Evolutionary conservation across 202 grass and related monocot genomes (phyloP), one percentile per base, ranked within the genome.

Genomic region (Zoysia matrella): DNA sequence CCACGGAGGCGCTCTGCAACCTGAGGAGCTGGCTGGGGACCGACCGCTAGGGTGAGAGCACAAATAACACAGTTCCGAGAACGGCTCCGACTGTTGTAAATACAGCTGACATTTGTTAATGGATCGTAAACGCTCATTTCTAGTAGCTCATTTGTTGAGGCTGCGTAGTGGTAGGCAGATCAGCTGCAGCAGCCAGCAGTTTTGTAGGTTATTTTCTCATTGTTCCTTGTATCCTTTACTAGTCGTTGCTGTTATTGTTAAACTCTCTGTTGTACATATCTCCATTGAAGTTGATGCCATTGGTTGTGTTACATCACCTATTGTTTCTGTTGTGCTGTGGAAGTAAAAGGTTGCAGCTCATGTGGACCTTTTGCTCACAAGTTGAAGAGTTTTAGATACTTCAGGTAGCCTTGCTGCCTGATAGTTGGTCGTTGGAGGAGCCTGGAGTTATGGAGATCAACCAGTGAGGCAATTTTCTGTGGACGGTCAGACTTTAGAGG

Each of bases 1-100:
- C 96, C 0, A 55, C 66, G 0, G 96, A 99, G 80, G 96, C 96
- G 0, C 81, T 95, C 3, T 90, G 83, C 74, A 96, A 86, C 51
- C 89, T 99, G 11, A 72, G 83, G 85, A 96, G 89, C 71, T 94
- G 73, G 80, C 79, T 96, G 72, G 89, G 85, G 65, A 74, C 76
- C 7, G 91, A 84, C 47, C 52, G 65, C 8, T 76, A 82, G 52
- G 70, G 30, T 36, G 22, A 7, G 42, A 15, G 8, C 36, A 16
- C 8, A 1, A 64, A 3, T 8, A 5, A 65, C 18, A 1, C 52
- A 44, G 60, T 12, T 10, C 15, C 3, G 6, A 47, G 12, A 46
- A 5, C 15, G 43, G 46, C 48, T 58, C 44, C 36, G 8, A 54
- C 76, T 4, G 2, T 87, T 36, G 88, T 90, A 90, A 58, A 90